phyloP scores from a whole-genome alignment of 345 rosid species.

The Brassica cretica region DNA sequence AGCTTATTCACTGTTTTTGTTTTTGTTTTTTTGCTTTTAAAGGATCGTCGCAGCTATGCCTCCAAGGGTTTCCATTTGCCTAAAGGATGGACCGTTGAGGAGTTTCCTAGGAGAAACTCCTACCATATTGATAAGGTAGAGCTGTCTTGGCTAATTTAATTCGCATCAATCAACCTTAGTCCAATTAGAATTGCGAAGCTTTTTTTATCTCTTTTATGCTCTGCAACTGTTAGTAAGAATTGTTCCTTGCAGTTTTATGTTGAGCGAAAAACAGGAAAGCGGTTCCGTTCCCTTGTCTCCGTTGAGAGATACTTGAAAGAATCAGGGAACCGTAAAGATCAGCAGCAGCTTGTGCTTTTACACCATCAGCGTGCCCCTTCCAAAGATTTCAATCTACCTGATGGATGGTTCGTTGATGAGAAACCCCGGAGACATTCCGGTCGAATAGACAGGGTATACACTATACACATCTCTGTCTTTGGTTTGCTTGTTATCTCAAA shows the following conservation, averaged over 20 bases:
- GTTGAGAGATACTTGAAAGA: constrained; percentile 48
- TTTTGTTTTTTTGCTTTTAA: neutral
- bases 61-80: constrained; percentile 47
- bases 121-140: constrained; percentile 31
- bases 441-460: constrained; percentile 31
- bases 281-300: constrained; percentile 55
- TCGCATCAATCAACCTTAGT: neutral
- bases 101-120: constrained; percentile 39
- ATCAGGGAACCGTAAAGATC: neutral
- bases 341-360: constrained; percentile 26
- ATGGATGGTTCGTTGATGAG: constrained; percentile 35
- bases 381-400: constrained; percentile 34
- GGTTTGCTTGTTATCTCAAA: constrained; percentile 10
- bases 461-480: neutral
- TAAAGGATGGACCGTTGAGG: constrained; percentile 48
- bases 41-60: constrained; percentile 19
- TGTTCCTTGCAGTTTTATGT: constrained; percentile 48
- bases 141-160: neutral
- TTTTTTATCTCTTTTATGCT: no score
- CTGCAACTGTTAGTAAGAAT: neutral
- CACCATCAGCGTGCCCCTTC: neutral
- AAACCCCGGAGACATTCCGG: constrained; percentile 18
- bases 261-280: constrained; percentile 48
- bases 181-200: neutral
- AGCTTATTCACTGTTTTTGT: neutral